These are phyloP conservation scores for Trypanosoma cruzi DNA, from an alignment of 208 protist species.

Conservation along the genomic window DNA sequence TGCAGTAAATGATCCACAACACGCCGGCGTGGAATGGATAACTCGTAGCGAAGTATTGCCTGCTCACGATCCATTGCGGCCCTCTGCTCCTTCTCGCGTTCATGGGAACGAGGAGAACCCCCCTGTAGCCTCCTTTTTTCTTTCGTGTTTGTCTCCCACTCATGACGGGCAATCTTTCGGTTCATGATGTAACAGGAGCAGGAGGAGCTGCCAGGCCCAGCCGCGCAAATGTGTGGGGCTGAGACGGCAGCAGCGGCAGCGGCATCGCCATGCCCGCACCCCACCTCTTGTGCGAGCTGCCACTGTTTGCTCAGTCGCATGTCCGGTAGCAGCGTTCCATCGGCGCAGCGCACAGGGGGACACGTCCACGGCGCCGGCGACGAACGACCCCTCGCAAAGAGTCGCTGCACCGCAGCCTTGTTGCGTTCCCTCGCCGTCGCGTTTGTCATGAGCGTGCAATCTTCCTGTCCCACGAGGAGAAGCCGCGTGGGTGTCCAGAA, in stretches of 20 bases:
- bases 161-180: slow-evolving; percentile 41
- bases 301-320: slow-evolving; percentile 49
- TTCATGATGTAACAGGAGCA: slow-evolving; percentile 52
- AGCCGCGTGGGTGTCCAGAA: too few species aligned
- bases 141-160: background rate
- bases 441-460: too few species aligned
- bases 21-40: slow-evolving; percentile 61
- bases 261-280: background rate
- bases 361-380: slow-evolving; percentile 5
- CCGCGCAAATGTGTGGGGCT: slow-evolving; percentile 5
- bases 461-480: too few species aligned
- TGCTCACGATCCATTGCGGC: slow-evolving; percentile 39
- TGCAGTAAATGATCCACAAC: slow-evolving; percentile 57
- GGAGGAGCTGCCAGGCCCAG: slow-evolving; percentile 11
- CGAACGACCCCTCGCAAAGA: slow-evolving; percentile 21
- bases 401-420: slow-evolving; percentile 41
- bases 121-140: slow-evolving; percentile 11
- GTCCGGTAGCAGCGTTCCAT: slow-evolving; percentile 32
- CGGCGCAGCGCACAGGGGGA: background rate
- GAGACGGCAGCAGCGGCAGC: background rate
- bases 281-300: slow-evolving; percentile 43
- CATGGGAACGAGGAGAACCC: slow-evolving; percentile 4
- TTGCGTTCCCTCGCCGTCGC: slow-evolving; percentile 41
- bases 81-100: slow-evolving; percentile 20
- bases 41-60: slow-evolving; percentile 72